phyloP scores from a whole-genome alignment of 2,329 filamentous ascomycete genomes.

The Aspergillus uvarum region DNA sequence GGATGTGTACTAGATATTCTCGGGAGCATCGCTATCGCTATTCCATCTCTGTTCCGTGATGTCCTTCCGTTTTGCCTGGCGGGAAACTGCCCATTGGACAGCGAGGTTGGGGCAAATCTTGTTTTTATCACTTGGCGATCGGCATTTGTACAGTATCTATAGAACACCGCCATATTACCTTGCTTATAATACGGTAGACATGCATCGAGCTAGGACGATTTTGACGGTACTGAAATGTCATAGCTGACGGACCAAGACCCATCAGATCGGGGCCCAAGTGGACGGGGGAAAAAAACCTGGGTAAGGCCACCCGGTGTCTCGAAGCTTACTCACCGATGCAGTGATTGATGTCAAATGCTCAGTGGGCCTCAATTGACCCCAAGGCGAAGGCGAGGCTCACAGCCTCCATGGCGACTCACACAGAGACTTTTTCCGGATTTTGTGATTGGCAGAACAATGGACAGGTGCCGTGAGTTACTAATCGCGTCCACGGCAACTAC shows the following conservation, averaged over 20 bases:
- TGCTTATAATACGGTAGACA: not conserved
- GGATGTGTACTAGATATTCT: too few species aligned
- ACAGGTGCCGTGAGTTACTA: not conserved
- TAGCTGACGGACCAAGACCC: not conserved
- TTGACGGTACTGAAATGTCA: not conserved
- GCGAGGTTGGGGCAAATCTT: not conserved
- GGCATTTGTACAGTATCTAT: not conserved
- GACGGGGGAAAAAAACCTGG: not conserved
- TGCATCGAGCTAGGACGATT: not conserved
- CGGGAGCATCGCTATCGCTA: not conserved
- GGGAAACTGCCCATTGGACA: not conserved
- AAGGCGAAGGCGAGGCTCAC: not conserved
- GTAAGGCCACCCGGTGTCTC: not conserved
- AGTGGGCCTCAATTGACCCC: too few species aligned
- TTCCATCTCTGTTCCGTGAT: not conserved
- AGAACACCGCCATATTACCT: constrained; percentile 1
- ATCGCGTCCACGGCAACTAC: too few species aligned
- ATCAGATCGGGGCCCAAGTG: not conserved
- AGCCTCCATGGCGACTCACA: not conserved
- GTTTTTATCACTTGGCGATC: not conserved
- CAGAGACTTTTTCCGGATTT: too few species aligned
- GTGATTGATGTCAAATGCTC: not conserved
- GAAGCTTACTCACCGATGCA: too few species aligned
- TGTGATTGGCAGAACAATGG: not conserved
- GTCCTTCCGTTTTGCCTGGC: not conserved